These are phyloP conservation scores for Neurospora sp. DNA, from an alignment of 495 filamentous ascomycete genomes.

Conservation along the genomic window DNA sequence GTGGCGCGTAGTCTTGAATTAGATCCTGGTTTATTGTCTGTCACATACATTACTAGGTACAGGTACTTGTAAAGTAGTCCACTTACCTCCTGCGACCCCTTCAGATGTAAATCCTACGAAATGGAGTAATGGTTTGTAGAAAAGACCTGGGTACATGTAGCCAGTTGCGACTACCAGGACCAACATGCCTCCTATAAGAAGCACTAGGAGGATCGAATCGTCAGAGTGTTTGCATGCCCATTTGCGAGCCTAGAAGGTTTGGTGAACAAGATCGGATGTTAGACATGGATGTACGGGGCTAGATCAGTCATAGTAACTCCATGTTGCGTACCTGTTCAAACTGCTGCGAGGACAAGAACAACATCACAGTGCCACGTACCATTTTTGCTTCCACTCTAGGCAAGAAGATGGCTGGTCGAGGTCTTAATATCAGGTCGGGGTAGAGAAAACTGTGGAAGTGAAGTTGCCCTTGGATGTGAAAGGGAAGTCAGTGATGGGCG, in stretches of 20 bases:
- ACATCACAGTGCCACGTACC: not conserved
- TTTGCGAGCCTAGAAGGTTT: not conserved
- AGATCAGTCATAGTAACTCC: not conserved
- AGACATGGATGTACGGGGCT: not conserved
- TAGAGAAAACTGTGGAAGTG: no score
- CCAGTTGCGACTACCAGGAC: not conserved
- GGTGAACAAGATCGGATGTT: not conserved
- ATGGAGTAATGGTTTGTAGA: no score
- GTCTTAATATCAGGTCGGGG: not conserved
- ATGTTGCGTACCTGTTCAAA: not conserved
- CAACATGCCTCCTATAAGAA: not conserved
- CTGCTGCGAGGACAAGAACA: not conserved
- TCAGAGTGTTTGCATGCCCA: not conserved
- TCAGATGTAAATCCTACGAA: no score
- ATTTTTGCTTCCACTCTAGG: not conserved
- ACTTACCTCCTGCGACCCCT: no score
- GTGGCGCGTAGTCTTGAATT: no score
- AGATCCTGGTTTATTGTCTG: no score
- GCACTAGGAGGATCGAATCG: not conserved
- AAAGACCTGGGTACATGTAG: no score
- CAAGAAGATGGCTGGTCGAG: not conserved
- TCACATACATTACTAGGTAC: no score
- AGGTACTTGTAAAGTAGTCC: no score
- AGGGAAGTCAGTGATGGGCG: accelerated
- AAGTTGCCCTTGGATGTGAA: no score